Evolutionary conservation across 306 rosid species (phyloP).

Genomic region (Vigna nakashimae): DNA sequence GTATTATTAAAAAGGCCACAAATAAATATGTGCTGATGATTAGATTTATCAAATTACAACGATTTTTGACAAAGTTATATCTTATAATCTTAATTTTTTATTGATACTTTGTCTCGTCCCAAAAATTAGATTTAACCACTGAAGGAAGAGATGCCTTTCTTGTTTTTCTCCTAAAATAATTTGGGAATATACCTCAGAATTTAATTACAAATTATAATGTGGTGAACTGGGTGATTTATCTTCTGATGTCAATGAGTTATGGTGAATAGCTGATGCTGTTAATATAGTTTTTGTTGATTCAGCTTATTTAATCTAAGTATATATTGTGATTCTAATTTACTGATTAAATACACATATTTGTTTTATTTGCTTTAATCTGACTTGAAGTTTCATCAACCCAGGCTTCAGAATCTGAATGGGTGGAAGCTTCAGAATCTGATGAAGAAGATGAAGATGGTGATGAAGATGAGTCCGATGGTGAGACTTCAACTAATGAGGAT

Average conservation of each 20-base stretch:
- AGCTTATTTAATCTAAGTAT: constrained; percentile 38
- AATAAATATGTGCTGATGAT: not conserved
- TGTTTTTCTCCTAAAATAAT: not conserved
- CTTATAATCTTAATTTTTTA: not conserved
- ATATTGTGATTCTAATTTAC: constrained; percentile 36
- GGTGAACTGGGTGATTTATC: constrained; percentile 24
- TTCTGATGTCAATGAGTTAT: constrained; percentile 36
- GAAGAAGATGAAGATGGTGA: constrained; percentile 61
- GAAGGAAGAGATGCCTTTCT: constrained; percentile 8
- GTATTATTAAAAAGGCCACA: constrained; percentile 13
- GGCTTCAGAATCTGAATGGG: constrained; percentile 97
- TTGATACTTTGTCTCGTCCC: constrained; percentile 22
- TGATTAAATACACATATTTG: constrained; percentile 17
- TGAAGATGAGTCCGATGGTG: constrained; percentile 61
- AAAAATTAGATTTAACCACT: constrained; percentile 2
- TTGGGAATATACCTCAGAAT: not conserved
- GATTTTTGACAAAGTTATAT: constrained; percentile 12
- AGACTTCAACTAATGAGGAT: constrained; percentile 54
- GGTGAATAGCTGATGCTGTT: constrained; percentile 13
- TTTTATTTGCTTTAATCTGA: constrained; percentile 43
- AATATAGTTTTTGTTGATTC: constrained; percentile 15
- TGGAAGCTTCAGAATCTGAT: constrained; percentile 83
- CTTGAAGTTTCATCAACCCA: constrained; percentile 47
- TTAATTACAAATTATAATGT: constrained; percentile 23
- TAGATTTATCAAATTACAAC: not conserved